Conservation (phyloP, 768 basidiomycete species). For the Trametes gibbosa region DNA sequence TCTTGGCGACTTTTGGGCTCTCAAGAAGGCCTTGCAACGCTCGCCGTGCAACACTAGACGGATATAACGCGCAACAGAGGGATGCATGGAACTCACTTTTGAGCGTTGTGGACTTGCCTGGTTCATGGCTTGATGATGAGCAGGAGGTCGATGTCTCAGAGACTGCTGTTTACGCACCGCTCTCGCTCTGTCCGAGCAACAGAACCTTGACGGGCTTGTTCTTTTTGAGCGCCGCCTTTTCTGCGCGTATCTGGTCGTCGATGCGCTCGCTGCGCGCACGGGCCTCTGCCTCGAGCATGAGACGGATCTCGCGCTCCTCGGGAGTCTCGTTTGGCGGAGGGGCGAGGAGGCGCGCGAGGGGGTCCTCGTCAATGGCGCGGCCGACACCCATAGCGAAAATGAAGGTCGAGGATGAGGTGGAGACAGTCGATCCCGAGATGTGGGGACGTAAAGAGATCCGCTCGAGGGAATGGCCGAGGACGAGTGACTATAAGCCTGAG, state of each 20-base stretch:
- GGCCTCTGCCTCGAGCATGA: slow-evolving; percentile 54
- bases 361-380: slow-evolving; percentile 48
- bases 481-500: too few relatives aligned
- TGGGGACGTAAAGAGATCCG: slow-evolving; percentile 7
- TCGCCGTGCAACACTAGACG: too few relatives aligned
- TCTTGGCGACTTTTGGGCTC: too few relatives aligned
- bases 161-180: slow-evolving; percentile 26
- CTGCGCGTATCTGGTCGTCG: slow-evolving; percentile 38
- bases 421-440: neutral
- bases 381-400: slow-evolving; percentile 26
- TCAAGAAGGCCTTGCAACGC: too few relatives aligned
- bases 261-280: slow-evolving; percentile 53
- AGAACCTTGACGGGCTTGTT: slow-evolving; percentile 37
- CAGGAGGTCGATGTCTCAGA: neutral
- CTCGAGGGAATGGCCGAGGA: neutral
- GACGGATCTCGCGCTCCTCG: slow-evolving; percentile 43
- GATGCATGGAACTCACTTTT: slow-evolving; percentile 33
- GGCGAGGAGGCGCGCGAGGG: slow-evolving; percentile 51
- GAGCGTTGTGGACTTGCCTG: slow-evolving; percentile 41
- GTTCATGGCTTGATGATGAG: neutral
- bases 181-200: slow-evolving; percentile 38
- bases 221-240: slow-evolving; percentile 31
- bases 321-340: slow-evolving; percentile 61
- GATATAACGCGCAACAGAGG: too few relatives aligned
- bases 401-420: neutral